phyloP scores from a whole-genome alignment of 129 eudicot genomes.

The Tagetes erecta region DNA sequence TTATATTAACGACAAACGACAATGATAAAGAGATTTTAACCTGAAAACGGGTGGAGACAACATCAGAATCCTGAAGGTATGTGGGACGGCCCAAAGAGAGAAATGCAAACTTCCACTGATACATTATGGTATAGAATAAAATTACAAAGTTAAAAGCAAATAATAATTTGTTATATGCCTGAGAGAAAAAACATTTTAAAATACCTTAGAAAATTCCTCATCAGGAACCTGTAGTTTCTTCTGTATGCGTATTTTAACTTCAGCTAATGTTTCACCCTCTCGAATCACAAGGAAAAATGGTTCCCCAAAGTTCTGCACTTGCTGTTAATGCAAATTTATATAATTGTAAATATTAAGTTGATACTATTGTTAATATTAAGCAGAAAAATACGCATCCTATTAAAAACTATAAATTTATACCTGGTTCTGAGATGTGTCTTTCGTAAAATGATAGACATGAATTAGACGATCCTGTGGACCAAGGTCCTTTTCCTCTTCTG shows the following conservation, averaged over 20 bases:
- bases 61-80: conserved; percentile 70
- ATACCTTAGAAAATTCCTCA: conserved; percentile 86
- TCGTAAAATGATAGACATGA: conserved; percentile 78
- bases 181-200: not conserved
- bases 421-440: conserved; percentile 68
- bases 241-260: conserved; percentile 70
- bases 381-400: conserved; percentile 1
- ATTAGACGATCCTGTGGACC: conserved; percentile 76
- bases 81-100: conserved; percentile 81
- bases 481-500: conserved; percentile 84
- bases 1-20: not conserved
- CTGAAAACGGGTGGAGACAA: conserved; percentile 81
- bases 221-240: conserved; percentile 82
- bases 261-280: conserved; percentile 78
- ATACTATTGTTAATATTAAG: not conserved
- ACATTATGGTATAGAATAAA: conserved; percentile 5
- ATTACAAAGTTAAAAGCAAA: not conserved
- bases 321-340: conserved; percentile 37
- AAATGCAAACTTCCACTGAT: conserved; percentile 91
- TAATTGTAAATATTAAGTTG: not conserved
- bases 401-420: conserved; percentile 14
- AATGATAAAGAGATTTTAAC: conserved; percentile 33
- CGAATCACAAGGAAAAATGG: conserved; percentile 81
- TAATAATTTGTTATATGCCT: not conserved
- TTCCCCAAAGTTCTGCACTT: conserved; percentile 77